Evolutionary conservation across 768 basidiomycete species (phyloP), one percentile per base, ranked within the genome.

Genomic region (Pholiota conissans): DNA sequence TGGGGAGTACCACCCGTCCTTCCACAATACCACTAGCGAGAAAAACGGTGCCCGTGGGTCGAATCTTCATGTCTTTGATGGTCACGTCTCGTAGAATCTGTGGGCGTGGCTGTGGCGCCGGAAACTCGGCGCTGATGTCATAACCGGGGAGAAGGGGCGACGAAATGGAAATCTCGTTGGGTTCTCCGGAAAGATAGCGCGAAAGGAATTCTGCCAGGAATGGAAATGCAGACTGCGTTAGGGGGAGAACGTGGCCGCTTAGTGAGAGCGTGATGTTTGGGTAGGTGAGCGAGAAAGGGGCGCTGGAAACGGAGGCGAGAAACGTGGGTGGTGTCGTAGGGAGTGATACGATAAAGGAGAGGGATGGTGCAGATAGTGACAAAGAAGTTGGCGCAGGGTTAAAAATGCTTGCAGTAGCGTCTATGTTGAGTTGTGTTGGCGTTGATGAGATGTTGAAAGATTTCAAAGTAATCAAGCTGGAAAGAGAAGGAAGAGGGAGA

Each of bases 11-110:
- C 32, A 90, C 74, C 16, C 78, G 76, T 6, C 81, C 91, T 46
- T 77, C 79, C 10, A 93, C 83, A 3, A 79, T 79, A 13, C 90
- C 92, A 64, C 85, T 91, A 0, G 90, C 87, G 20, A 87, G 74
- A 65, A 93, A 79, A 40, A 65, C 54, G 8, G 65, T 74, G 0
- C 76, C 79, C 11, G 59, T 60, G 0, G 87, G 79, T 14, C 49
- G 58, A 28, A 65, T 65, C 63, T 81, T 83, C 91, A 93, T 93
- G 65, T 89, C 79, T 40, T 77, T 79, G 58, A 93, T 87, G 3
- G 88, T 88, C 40, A 93, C 86, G 61, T 90, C 76, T 11, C 82
- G 82, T 13, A 94, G 76, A 32, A 94, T 73, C 26, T 81, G 75
- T 1, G 92, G 91, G 24, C 77, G 79, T 4, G 85, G 84, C 46